phyloP scores from a whole-genome alignment of 2,329 filamentous ascomycete species.

The Ophiocordyceps australis region DNA sequence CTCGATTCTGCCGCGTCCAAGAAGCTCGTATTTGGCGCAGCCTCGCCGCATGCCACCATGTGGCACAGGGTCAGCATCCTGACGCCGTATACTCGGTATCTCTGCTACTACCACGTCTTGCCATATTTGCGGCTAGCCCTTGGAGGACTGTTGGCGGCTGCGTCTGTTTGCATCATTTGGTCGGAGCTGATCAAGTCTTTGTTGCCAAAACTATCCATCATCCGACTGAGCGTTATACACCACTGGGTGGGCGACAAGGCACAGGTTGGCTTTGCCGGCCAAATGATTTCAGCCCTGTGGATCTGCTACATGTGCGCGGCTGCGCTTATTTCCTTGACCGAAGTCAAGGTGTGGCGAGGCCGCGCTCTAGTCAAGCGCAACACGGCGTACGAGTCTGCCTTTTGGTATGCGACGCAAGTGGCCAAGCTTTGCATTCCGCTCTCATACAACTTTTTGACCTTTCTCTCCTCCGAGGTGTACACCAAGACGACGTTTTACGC shows the following conservation, averaged over 20 bases:
- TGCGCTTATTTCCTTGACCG: conserved; percentile 70
- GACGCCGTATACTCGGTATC: conserved; percentile 66
- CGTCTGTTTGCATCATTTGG: conserved; percentile 77
- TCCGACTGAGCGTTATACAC: conserved; percentile 50
- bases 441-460: conserved; percentile 91
- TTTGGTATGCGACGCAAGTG: conserved; percentile 89
- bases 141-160: conserved; percentile 51
- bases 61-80: conserved; percentile 41
- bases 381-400: conserved; percentile 82
- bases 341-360: conserved; percentile 96
- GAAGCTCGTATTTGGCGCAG: conserved; percentile 55
- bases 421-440: conserved; percentile 85
- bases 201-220: conserved; percentile 56
- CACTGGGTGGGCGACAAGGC: conserved; percentile 54
- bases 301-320: conserved; percentile 92
- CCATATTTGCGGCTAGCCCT: conserved; percentile 47
- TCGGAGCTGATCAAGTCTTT: conserved; percentile 82
- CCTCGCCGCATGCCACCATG: conserved; percentile 34
- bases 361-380: conserved; percentile 78
- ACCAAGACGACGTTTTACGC: conserved; percentile 66
- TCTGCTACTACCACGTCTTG: conserved; percentile 56
- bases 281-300: conserved; percentile 72
- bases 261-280: conserved; percentile 71
- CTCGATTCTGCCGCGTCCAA: conserved; percentile 70
- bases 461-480: conserved; percentile 58